A percentile compares a stretch with the other conserved stretches of the same genome.
phyloP scores from a whole-genome alignment of 2,329 filamentous ascomycete genomes.

The Colletotrichum shisoi region DNA sequence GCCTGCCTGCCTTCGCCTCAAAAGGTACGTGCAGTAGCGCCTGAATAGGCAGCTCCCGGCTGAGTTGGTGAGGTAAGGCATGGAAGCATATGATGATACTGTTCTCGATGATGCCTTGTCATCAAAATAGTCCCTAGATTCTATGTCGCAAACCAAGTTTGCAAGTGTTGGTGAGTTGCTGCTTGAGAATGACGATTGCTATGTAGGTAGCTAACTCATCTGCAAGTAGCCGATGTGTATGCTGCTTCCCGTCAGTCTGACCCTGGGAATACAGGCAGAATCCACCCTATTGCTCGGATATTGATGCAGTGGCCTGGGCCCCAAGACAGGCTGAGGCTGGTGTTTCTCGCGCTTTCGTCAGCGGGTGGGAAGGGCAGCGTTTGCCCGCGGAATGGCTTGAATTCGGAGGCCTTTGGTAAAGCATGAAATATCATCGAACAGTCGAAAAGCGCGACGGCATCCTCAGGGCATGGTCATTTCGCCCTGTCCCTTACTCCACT shows the following conservation, averaged over 20 bases:
- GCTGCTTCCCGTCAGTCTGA: neutral
- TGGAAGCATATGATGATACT: neutral
- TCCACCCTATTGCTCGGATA: neutral
- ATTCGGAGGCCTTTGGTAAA: neutral
- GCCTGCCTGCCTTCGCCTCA: neutral
- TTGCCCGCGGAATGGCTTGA: neutral
- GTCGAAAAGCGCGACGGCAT: neutral
- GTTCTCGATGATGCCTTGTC: neutral
- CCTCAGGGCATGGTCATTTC: neutral
- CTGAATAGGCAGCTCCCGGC: neutral
- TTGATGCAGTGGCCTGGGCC: neutral
- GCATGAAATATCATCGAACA: too few relatives aligned
- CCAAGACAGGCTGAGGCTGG: neutral
- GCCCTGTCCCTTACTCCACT: neutral
- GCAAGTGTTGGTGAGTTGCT: neutral
- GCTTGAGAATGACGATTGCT: too few relatives aligned
- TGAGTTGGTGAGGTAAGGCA: neutral
- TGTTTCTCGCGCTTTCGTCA: neutral
- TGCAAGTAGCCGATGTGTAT: neutral
- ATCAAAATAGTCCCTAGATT: neutral
- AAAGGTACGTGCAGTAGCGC: too few relatives aligned
- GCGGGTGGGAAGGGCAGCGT: neutral
- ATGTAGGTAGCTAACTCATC: neutral
- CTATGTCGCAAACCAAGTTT: neutral
- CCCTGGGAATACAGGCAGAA: neutral